Evolutionary conservation across 768 basidiomycete species (phyloP).

Genomic region (Tulasnella sp.): DNA sequence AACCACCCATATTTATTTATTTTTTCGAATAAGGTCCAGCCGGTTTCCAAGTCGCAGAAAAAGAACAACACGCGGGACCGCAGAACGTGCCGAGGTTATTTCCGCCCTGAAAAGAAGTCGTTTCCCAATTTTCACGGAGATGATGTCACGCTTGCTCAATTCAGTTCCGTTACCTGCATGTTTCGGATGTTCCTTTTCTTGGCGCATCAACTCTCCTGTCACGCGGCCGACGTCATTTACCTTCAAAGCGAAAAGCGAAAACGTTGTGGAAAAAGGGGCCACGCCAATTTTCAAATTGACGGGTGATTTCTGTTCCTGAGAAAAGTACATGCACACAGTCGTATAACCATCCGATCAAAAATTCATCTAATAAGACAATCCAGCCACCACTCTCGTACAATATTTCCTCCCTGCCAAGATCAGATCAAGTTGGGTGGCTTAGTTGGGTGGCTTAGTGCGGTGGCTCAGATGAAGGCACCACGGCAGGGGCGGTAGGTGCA

Average conservation of each 20-base stretch:
- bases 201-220: neutral
- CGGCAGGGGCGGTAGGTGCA: neutral
- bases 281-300: neutral
- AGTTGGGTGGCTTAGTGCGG: slow-evolving; percentile 19
- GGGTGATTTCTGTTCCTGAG: neutral
- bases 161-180: neutral
- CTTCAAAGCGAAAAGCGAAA: neutral
- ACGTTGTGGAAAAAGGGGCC: neutral
- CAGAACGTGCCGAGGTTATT: slow-evolving; percentile 3
- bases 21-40: neutral
- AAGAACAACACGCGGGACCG: neutral
- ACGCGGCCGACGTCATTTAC: neutral
- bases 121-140: neutral
- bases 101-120: slow-evolving; percentile 12
- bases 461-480: slow-evolving; percentile 14
- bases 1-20: neutral
- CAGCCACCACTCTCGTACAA: neutral
- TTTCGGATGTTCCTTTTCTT: neutral
- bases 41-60: slow-evolving; percentile 3
- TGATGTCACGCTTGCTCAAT: neutral
- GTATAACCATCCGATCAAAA: neutral
- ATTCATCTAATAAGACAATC: neutral
- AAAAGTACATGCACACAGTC: neutral
- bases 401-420: neutral
- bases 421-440: neutral